Conservation (phyloP, 371 early-diverging fungal species). For the Mortierella sp. region DNA sequence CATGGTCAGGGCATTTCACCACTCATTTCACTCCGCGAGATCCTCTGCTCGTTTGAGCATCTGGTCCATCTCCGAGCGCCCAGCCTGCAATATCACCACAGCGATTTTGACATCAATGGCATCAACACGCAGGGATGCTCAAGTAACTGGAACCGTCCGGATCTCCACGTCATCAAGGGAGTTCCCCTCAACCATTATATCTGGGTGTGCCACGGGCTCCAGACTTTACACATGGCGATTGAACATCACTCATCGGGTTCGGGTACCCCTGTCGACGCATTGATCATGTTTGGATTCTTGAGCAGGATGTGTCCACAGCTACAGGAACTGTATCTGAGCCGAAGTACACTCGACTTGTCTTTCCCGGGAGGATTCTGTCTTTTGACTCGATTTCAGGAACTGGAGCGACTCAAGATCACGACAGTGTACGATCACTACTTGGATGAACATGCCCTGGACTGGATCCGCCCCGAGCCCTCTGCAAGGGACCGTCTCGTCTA, state of each 20-base stretch:
- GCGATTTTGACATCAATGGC: not conserved
- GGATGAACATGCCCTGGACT: not conserved
- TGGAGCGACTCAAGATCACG: not conserved
- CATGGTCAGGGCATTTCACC: not conserved
- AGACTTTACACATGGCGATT: not conserved
- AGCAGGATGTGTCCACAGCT: not conserved
- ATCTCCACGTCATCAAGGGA: not conserved
- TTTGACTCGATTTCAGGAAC: not conserved
- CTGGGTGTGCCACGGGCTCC: not conserved
- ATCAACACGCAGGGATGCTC: not conserved
- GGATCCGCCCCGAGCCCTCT: not conserved
- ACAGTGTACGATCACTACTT: not conserved
- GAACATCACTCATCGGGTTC: too few species aligned
- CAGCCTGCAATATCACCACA: not conserved
- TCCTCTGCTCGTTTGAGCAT: not conserved
- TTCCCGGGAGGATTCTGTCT: not conserved
- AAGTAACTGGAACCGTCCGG: not conserved
- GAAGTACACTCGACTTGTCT: not conserved
- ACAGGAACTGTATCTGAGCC: not conserved
- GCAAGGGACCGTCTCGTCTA: not conserved
- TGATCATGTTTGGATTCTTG: not conserved
- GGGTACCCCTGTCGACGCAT: accelerated
- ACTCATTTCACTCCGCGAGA: not conserved
- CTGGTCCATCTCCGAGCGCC: not conserved
- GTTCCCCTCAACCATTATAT: not conserved